Percentiles rank a stretch among this genome's conserved stretches.
Evolutionary conservation across 2,329 filamentous ascomycete genomes (phyloP).

Genomic region (Aspergillus intermedius): DNA sequence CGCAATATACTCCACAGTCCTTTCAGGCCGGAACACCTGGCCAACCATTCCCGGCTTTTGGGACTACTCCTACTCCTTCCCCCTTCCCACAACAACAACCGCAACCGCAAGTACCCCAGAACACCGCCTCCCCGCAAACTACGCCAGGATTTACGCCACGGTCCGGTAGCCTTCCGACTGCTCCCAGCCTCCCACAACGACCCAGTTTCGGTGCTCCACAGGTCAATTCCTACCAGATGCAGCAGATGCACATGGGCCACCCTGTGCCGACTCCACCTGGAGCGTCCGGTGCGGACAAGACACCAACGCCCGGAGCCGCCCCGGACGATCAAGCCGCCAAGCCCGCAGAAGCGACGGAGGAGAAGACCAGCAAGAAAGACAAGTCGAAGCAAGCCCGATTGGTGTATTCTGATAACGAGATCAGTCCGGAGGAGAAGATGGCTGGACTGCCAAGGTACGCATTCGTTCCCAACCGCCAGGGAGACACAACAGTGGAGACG

Average conservation of each 20-base stretch:
- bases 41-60: slow-evolving; percentile 31
- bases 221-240: slow-evolving; percentile 49
- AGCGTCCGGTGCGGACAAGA: slow-evolving; percentile 26
- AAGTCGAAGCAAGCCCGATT: slow-evolving; percentile 61
- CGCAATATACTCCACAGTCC: slow-evolving; percentile 27
- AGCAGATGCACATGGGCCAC: slow-evolving; percentile 52
- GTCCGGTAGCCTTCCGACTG: slow-evolving; percentile 49
- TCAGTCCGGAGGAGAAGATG: slow-evolving; percentile 87
- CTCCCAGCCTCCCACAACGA: slow-evolving; percentile 55
- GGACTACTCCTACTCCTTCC: slow-evolving; percentile 33
- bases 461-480: slow-evolving; percentile 47
- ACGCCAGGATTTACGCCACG: slow-evolving; percentile 37
- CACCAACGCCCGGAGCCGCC: slow-evolving; percentile 11
- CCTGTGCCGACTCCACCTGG: slow-evolving; percentile 19
- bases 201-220: slow-evolving; percentile 52
- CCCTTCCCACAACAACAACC: slow-evolving; percentile 36
- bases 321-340: slow-evolving; percentile 40
- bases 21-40: slow-evolving; percentile 18
- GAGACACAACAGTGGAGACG: slow-evolving; percentile 31
- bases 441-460: slow-evolving; percentile 69
- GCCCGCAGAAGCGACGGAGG: slow-evolving; percentile 41
- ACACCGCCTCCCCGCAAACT: slow-evolving; percentile 38
- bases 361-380: slow-evolving; percentile 63
- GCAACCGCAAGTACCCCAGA: slow-evolving; percentile 34
- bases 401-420: slow-evolving; percentile 72